Conservation (phyloP, 306 rosid species). For the Cicer pinnatifidum region DNA sequence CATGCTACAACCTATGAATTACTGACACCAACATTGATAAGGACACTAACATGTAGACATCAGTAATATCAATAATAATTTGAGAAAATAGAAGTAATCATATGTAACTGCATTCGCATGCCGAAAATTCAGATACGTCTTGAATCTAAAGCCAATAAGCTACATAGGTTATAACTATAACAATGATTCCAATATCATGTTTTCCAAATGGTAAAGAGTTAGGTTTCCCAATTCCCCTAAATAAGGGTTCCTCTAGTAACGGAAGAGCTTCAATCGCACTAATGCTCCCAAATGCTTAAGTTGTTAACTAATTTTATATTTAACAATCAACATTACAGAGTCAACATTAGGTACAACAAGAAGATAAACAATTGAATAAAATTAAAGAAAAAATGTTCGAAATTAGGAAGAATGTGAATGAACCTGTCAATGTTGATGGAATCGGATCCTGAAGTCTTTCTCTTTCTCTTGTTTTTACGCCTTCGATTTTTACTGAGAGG, state of each 20-base stretch:
- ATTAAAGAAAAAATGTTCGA: neutral
- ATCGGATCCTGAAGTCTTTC: conserved; percentile 45
- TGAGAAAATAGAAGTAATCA: no score
- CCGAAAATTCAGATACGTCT: no score
- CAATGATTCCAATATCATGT: neutral
- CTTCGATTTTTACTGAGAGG: conserved; percentile 46
- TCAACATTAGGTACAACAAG: neutral
- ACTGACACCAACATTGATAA: no score
- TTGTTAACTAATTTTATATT: neutral
- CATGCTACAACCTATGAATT: neutral
- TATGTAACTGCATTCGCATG: no score
- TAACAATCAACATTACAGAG: neutral
- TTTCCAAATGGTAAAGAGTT: neutral
- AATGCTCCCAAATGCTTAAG: neutral
- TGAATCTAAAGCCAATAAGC: no score
- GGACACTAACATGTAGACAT: no score
- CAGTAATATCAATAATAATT: no score
- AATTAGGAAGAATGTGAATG: conserved; percentile 38
- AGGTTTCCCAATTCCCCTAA: neutral
- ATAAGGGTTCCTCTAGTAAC: neutral
- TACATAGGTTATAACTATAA: no score
- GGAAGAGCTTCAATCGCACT: neutral
- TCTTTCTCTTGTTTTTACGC: conserved; percentile 62
- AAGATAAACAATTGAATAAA: neutral
- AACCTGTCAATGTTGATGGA: conserved; percentile 68